Conservation (phyloP, 2,329 filamentous ascomycete genomes). For the Sporothrix brunneoviolacea region DNA sequence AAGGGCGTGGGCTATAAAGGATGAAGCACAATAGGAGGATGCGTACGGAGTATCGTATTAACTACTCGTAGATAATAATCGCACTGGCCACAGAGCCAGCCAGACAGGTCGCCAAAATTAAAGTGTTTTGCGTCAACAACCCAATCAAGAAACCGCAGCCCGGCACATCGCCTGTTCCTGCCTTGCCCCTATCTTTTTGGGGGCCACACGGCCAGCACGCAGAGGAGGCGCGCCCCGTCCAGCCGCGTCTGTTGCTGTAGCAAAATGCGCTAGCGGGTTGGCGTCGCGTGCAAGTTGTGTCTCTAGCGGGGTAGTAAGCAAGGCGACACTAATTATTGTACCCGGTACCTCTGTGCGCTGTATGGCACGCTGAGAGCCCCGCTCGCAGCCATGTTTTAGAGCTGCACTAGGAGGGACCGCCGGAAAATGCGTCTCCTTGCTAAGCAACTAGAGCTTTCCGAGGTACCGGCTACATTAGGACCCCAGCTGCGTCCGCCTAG, state of each 20-base stretch:
- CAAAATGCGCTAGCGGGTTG: slow-evolving; percentile 10
- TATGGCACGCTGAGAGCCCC: background rate
- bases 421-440: background rate
- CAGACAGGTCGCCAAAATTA: slow-evolving; percentile 2
- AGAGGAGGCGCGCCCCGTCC: too few species aligned
- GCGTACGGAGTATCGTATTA: background rate
- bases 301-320: slow-evolving; percentile 3
- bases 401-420: background rate
- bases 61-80: too few species aligned
- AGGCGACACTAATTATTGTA: background rate
- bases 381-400: background rate
- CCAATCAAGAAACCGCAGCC: slow-evolving; percentile 4
- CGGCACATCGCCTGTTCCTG: background rate
- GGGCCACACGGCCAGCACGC: background rate
- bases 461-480: background rate
- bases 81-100: background rate
- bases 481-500: too few species aligned
- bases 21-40: background rate
- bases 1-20: background rate
- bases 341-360: background rate
- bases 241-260: slow-evolving; percentile 16
- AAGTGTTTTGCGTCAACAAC: slow-evolving; percentile 12
- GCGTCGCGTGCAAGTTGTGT: slow-evolving; percentile 2
- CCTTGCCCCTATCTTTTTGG: slow-evolving; percentile 4
- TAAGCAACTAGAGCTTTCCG: background rate